phyloP scores from a whole-genome alignment of 1,284 basidiomycete genomes.

The Anthracocystis walkeri region DNA sequence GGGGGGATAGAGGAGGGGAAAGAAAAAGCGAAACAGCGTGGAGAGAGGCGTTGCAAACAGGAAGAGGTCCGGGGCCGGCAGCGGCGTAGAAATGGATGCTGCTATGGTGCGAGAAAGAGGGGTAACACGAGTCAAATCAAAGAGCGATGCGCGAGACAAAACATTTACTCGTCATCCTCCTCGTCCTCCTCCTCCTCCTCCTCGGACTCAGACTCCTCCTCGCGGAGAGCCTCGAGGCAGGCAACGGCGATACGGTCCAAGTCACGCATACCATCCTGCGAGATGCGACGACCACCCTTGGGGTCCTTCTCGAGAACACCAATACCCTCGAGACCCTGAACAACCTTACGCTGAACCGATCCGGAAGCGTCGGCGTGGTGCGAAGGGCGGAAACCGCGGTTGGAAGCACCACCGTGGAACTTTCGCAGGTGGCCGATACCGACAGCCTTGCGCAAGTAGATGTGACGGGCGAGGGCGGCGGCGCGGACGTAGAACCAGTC shows the following conservation, averaged over 20 bases:
- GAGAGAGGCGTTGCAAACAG: neutral
- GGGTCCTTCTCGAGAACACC: conserved; percentile 92
- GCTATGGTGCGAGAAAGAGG: neutral
- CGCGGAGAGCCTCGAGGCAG: conserved; percentile 86
- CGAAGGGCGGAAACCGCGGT: conserved; percentile 85
- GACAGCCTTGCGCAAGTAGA: conserved; percentile 99
- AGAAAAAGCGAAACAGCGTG: neutral
- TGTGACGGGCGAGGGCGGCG: conserved; percentile 98
- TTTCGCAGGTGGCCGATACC: conserved; percentile 95
- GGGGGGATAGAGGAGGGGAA: neutral
- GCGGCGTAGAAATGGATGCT: no score
- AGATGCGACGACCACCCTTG: conserved; percentile 95
- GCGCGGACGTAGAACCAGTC: conserved; percentile 99
- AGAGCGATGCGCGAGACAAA: neutral
- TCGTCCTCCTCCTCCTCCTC: conserved; percentile 76
- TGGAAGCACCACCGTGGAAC: conserved; percentile 95
- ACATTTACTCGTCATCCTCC: conserved; percentile 62
- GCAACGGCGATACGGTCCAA: conserved; percentile 98
- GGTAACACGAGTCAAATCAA: neutral
- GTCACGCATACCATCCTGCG: conserved; percentile 95
- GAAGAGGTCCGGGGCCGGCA: no score
- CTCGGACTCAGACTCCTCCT: conserved; percentile 84
- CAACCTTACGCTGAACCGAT: conserved; percentile 75
- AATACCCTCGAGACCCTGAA: conserved; percentile 98
- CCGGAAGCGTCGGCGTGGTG: conserved; percentile 91